These are phyloP conservation scores for Cetradonia linearis DNA, from an alignment of 495 filamentous ascomycete genomes.

Conservation along the genomic window DNA sequence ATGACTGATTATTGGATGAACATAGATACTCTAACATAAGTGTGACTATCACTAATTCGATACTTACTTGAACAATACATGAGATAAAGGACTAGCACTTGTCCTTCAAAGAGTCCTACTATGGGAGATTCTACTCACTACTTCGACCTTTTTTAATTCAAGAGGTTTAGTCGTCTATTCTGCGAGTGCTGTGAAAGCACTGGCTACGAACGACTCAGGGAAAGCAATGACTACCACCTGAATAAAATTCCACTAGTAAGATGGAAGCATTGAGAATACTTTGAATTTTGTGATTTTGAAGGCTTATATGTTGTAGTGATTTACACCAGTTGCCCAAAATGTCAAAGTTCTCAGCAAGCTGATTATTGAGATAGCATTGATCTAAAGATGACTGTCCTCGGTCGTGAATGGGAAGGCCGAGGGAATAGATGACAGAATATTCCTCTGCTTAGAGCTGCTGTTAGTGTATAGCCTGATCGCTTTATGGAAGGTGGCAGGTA, in stretches of 20 bases:
- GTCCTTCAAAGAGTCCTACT: background rate
- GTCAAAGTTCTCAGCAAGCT: background rate
- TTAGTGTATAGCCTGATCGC: background rate
- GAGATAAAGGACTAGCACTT: background rate
- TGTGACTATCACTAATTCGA: background rate
- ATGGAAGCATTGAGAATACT: too few species aligned
- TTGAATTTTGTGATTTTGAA: background rate
- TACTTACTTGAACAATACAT: background rate
- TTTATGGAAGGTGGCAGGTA: background rate
- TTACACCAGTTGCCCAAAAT: background rate
- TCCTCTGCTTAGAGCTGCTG: background rate
- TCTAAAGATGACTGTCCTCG: too few species aligned
- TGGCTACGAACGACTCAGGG: too few species aligned
- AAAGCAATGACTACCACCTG: too few species aligned
- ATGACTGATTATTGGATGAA: conserved; percentile 10
- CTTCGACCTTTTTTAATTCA: background rate
- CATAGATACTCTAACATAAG: background rate
- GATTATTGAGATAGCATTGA: background rate
- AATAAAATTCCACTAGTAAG: too few species aligned
- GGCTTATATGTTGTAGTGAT: background rate
- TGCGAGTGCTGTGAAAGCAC: too few species aligned
- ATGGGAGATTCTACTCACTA: background rate
- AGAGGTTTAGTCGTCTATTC: background rate
- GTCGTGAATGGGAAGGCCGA: background rate
- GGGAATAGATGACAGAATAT: background rate